These are phyloP conservation scores for Thermomyces lanuginosus DNA, from an alignment of 2,329 filamentous ascomycete species.

Conservation along the genomic window DNA sequence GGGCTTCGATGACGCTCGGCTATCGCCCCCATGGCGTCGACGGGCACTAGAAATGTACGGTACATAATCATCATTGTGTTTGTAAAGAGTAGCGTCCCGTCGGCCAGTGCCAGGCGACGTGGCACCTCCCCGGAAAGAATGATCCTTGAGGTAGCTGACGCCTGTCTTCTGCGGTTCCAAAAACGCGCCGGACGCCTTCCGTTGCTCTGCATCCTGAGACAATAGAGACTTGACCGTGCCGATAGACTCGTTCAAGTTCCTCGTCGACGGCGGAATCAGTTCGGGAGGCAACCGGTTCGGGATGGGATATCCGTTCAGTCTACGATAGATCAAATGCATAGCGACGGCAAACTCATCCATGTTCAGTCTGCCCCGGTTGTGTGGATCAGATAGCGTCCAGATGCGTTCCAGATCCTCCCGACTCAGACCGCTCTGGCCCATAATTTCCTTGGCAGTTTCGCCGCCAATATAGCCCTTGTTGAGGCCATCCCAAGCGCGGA, in stretches of 20 bases:
- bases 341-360: slow-evolving; percentile 95
- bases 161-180: slow-evolving; percentile 89
- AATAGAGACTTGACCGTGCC: slow-evolving; percentile 83
- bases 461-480: slow-evolving; percentile 84
- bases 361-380: slow-evolving; percentile 86
- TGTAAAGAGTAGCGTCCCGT: slow-evolving; percentile 92
- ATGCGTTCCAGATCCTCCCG: slow-evolving; percentile 80
- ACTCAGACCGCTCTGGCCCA: slow-evolving; percentile 85
- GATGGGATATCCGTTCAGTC: slow-evolving; percentile 86
- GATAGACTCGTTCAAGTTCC: slow-evolving; percentile 84
- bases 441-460: slow-evolving; percentile 87
- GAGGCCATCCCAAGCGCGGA: slow-evolving; percentile 92
- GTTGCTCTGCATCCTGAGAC: slow-evolving; percentile 71
- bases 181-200: slow-evolving; percentile 78
- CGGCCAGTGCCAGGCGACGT: slow-evolving; percentile 44
- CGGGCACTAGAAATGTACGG: slow-evolving; percentile 90
- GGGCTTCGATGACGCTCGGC: slow-evolving; percentile 61
- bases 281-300: slow-evolving; percentile 78
- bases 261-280: slow-evolving; percentile 82
- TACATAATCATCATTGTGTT: slow-evolving; percentile 85
- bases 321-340: slow-evolving; percentile 98
- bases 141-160: slow-evolving; percentile 93
- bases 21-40: slow-evolving; percentile 56
- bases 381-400: slow-evolving; percentile 86
- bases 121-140: slow-evolving; percentile 62